These are phyloP conservation scores for Saccharomyces hybrid DNA, from an alignment of 1,139 yeast genomes.

Conservation along the genomic window DNA sequence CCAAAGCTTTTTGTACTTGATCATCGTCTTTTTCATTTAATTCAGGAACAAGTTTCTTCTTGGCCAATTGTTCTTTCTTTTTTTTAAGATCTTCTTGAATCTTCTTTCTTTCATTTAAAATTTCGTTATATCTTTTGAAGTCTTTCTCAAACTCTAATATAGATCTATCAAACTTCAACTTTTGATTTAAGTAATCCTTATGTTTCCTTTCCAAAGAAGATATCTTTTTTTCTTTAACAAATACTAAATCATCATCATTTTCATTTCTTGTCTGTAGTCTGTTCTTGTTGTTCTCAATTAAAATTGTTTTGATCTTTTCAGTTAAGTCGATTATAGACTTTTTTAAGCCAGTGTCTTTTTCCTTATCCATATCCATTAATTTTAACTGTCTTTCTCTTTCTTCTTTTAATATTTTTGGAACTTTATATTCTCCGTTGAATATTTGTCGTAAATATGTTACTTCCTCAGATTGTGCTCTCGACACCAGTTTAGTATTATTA, in stretches of 20 bases:
- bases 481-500: constrained; percentile 12
- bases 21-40: constrained; percentile 32
- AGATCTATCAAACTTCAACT: constrained; percentile 18
- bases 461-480: constrained; percentile 21
- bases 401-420: constrained; percentile 26
- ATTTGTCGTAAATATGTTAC: constrained; percentile 31
- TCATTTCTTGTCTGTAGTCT: constrained; percentile 3
- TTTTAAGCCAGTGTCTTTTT: constrained; percentile 9
- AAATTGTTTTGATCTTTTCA: constrained; percentile 22
- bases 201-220: constrained; percentile 25
- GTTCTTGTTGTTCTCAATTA: constrained; percentile 12
- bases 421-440: constrained; percentile 31
- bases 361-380: constrained; percentile 18
- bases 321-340: constrained; percentile 24
- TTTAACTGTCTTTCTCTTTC: constrained; percentile 25
- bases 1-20: constrained; percentile 38
- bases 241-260: constrained; percentile 28
- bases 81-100: constrained; percentile 35
- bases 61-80: constrained; percentile 30
- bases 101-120: constrained; percentile 37
- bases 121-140: constrained; percentile 37
- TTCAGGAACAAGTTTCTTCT: constrained; percentile 21
- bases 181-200: constrained; percentile 22
- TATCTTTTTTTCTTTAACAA: constrained; percentile 30
- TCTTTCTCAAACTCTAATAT: constrained; percentile 31